Conservation (phyloP, 2,329 filamentous ascomycete species). For the Aspergillus aculeatinus region DNA sequence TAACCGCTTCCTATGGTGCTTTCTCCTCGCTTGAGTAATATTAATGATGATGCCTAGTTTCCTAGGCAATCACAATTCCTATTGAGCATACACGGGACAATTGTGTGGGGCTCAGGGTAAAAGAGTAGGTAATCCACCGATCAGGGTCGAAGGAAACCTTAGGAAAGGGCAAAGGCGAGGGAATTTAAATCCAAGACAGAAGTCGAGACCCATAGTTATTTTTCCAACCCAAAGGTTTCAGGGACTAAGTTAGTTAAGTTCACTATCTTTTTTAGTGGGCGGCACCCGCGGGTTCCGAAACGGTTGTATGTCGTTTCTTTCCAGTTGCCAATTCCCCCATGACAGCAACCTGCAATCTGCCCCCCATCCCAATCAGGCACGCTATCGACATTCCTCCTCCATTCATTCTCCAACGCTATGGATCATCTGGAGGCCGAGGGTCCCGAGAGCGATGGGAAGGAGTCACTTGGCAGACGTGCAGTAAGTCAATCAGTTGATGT, state of each 20-base stretch:
- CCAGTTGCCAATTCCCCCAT: background rate
- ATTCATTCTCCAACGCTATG: background rate
- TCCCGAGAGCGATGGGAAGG: constrained; percentile 27
- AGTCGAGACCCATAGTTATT: background rate
- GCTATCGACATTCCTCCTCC: background rate
- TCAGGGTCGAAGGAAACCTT: background rate
- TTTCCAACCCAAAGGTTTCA: too few relatives aligned
- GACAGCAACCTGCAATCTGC: background rate
- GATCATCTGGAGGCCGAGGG: constrained; percentile 31
- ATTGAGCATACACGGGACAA: background rate
- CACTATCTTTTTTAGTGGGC: background rate
- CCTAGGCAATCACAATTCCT: background rate
- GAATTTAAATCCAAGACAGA: background rate
- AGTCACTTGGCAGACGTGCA: constrained; percentile 27
- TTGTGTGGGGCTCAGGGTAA: background rate
- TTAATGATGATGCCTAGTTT: background rate
- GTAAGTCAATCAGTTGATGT: constrained; percentile 25
- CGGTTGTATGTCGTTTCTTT: background rate
- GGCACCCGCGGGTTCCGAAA: constrained; percentile 21
- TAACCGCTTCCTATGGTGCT: background rate
- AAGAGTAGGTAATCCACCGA: background rate
- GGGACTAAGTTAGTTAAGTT: too few relatives aligned
- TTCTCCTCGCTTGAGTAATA: background rate
- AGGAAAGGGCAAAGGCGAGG: background rate
- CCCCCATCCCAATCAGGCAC: background rate